Base-by-base conservation (phyloP, 2,329 filamentous ascomycete species). In the Colletotrichum musicola region DNA sequence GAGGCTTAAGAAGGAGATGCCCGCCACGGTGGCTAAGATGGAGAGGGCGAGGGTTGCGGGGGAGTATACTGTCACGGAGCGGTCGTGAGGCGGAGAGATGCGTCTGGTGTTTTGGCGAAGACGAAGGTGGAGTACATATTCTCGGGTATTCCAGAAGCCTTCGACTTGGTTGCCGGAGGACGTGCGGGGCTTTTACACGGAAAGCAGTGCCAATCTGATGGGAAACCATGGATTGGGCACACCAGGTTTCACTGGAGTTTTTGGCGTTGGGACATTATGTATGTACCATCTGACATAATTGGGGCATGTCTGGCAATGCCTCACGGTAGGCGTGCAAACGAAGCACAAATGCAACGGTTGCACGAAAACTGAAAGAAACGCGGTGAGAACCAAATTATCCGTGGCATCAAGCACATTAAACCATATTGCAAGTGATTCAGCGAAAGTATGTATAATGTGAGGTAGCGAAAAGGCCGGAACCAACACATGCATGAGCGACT, bases 1-100 rank as follows among this genome's bases (percentile, higher is more conserved):
- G 3, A 77, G 82, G 71, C 72, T 91, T 64, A 89, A 89, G 81
- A 83, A 83, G 73, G 85, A 87, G 42, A 86, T 91, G 85, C 88
- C 89, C 16, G 83, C 86, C 20, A 85, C 86, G 4, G 87, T 89
- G 74, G 89, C 89, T 62, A 87, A 84, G 77, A 90, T 90, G 86
- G 89, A 91, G 81, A 83, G 89, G 77, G 89, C 89, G 65, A 81
- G 86, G 70, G 83, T 86, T 16, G 89, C 88, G 22, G 87, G 85
- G 16, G 83, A 87, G 72, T 90, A 90, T 76, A 86, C 88, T 7
- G 80, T 86, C 56, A 81, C 81, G n/a, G 80, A 81, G 73, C 62
- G 73, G 10, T 67, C 70, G 5, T 74, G 51, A 71, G 14, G 22
- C 22, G 22, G 22, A 13, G 30, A 5, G 4, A 16, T 6, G 5